phyloP scores from a whole-genome alignment of 2,329 filamentous ascomycete genomes.

The Zopfia rhizophila region DNA sequence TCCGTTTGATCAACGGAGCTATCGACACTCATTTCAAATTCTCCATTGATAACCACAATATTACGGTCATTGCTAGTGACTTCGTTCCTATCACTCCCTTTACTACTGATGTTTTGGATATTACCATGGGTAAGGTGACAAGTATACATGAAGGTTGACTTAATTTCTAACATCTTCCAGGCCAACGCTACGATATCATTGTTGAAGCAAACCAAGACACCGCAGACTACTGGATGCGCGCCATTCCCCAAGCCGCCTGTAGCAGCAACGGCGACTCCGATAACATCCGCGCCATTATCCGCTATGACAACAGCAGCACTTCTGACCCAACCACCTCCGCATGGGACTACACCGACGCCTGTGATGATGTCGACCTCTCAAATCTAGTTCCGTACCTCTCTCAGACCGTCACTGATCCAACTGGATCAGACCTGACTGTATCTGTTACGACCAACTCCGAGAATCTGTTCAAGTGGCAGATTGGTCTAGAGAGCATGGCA shows the following conservation, averaged over 20 bases:
- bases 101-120: constrained; percentile 36
- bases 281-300: constrained; percentile 50
- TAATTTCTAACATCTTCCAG: constrained; percentile 10
- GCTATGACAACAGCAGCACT: constrained; percentile 43
- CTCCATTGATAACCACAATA: constrained; percentile 49
- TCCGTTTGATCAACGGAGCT: constrained; percentile 50
- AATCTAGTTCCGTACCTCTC: constrained; percentile 33
- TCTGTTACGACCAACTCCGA: constrained; percentile 20
- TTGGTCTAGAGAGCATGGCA: constrained; percentile 55
- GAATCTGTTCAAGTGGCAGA: constrained; percentile 36
- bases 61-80: constrained; percentile 52
- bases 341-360: constrained; percentile 40
- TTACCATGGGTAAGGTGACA: constrained; percentile 30
- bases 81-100: constrained; percentile 54
- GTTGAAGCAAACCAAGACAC: constrained; percentile 33
- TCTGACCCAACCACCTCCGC: constrained; percentile 42
- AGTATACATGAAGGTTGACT: not conserved
- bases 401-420: constrained; percentile 23
- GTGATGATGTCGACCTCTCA: constrained; percentile 44
- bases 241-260: constrained; percentile 30
- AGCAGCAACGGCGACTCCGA: constrained; percentile 29
- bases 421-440: constrained; percentile 22
- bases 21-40: constrained; percentile 52
- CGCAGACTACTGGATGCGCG: constrained; percentile 38
- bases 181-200: constrained; percentile 44